phyloP scores from a whole-genome alignment of 805 yeast genomes.

The Pichia nakasei region DNA sequence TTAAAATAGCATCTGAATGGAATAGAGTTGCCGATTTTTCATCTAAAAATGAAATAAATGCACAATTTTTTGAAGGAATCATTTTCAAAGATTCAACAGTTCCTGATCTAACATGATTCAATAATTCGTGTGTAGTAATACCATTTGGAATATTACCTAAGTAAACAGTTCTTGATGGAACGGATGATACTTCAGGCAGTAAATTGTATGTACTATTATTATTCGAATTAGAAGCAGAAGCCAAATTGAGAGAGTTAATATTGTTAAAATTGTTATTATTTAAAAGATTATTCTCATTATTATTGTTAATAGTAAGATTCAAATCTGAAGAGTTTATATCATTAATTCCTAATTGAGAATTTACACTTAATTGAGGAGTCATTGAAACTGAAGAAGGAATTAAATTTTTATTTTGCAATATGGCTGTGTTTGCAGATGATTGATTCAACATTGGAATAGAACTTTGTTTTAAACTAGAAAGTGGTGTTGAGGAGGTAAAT shows the following conservation, averaged over 20 bases:
- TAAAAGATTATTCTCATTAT: neutral
- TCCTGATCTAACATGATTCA: conserved; percentile 89
- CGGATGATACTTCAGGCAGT: conserved; percentile 8
- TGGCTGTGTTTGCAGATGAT: neutral
- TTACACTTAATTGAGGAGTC: conserved; percentile 13
- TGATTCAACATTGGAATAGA: conserved; percentile 1
- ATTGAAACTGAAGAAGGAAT: conserved; percentile 4
- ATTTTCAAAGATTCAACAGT: conserved; percentile 72
- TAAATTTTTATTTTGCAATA: neutral
- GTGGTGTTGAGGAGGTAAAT: neutral
- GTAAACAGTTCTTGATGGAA: conserved; percentile 71
- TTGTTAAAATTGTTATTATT: neutral
- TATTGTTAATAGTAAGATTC: neutral
- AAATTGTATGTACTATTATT: neutral
- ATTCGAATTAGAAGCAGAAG: neutral
- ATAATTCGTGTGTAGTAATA: conserved; percentile 67
- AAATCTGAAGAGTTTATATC: conserved; percentile 3
- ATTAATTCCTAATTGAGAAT: conserved; percentile 4
- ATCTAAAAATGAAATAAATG: conserved; percentile 82
- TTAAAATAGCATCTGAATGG: conserved; percentile 87
- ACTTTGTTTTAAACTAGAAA: neutral
- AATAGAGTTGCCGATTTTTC: conserved; percentile 82
- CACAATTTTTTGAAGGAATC: conserved; percentile 80
- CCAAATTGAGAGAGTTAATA: neutral
- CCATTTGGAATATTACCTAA: conserved; percentile 83